Conservation (phyloP, 768 basidiomycete genomes). For the Lyophyllum decastes region DNA sequence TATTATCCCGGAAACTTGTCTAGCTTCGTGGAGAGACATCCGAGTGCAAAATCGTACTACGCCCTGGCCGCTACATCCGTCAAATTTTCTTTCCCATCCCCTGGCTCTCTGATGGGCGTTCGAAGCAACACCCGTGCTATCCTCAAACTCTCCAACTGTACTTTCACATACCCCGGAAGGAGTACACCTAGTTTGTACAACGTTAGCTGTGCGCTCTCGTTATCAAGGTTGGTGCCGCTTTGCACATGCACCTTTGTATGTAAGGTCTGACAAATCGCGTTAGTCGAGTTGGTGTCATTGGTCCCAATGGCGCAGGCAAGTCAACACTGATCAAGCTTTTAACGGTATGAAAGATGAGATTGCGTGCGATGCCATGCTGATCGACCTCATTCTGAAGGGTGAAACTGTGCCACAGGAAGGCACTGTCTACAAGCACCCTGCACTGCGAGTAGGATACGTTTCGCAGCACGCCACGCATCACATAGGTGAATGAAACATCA, state of each 20-base stretch:
- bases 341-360: conserved; percentile 53
- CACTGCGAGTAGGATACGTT: conserved; percentile 93
- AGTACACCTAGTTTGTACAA: conserved; percentile 77
- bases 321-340: conserved; percentile 94
- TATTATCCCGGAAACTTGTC: conserved; percentile 95
- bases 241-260: conserved; percentile 13
- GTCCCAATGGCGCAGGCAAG: conserved; percentile 95
- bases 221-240: conserved; percentile 66
- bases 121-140: conserved; percentile 95
- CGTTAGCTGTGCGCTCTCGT: conserved; percentile 90
- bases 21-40: conserved; percentile 84
- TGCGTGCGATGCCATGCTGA: conserved; percentile 4
- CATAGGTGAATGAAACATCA: conserved; percentile 52
- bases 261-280: conserved; percentile 17
- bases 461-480: conserved; percentile 99
- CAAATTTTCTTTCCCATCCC: conserved; percentile 94
- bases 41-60: conserved; percentile 96
- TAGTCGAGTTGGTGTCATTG: conserved; percentile 89
- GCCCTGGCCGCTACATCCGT: conserved; percentile 91
- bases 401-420: conserved; percentile 92
- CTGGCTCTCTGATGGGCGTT: conserved; percentile 96
- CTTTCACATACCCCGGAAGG: conserved; percentile 92
- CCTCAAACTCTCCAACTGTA: conserved; percentile 88
- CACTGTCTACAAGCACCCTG: conserved; percentile 90
- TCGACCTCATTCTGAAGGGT: conserved; percentile 48